Evolutionary conservation across 2,329 filamentous ascomycete species (phyloP), one percentile per base, ranked within the genome.

Genomic region (Clonostachys sp.): DNA sequence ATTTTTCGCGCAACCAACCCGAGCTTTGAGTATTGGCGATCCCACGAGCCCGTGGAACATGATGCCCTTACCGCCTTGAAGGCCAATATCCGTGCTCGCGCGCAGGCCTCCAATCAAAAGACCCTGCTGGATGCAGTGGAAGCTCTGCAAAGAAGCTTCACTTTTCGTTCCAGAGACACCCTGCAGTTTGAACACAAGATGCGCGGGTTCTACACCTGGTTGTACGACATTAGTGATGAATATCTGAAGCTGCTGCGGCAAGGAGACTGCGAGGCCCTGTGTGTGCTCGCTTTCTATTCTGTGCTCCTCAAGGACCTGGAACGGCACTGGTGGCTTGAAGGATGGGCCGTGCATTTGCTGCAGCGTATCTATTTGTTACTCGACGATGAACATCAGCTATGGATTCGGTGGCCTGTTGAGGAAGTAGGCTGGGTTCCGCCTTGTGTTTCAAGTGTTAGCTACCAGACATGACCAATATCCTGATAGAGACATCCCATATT

Each of bases 341-440:
- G 50, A 24, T 51, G 50, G 50, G 36, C 44, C 5, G 41, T 42
- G 9, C 50, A 51, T 40, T 36, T 51, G 12, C 42, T 51, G 14
- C 18, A 42, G 44, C 44, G 47, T 17, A 46, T 51, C 3, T 51
- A 49, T 30, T 24, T 42, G 6, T n/a, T 45, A 12, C 39, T 51
- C 12, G 47, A 51, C 39, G 44, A 49, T 6, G 50, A 45, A 35
- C 41, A 51, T 40, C 33, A 47, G 34, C 24, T 51, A 34, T 41
- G 41, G 18, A 51, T 51, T n/a, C 41, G 47, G 34, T 51, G 50
- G 50, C 50, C 50, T 4, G 49, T 51, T 13, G 41, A 51, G 36
- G 43, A 49, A 17, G 17, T 49, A 7, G 47, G 47, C 5, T 49
- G 47, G 47, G 34, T 49, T 20, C 47, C 47, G 24, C 24, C 24